Conservation (phyloP, 208 protist species). For the Trypanosoma platydactyli region DNA sequence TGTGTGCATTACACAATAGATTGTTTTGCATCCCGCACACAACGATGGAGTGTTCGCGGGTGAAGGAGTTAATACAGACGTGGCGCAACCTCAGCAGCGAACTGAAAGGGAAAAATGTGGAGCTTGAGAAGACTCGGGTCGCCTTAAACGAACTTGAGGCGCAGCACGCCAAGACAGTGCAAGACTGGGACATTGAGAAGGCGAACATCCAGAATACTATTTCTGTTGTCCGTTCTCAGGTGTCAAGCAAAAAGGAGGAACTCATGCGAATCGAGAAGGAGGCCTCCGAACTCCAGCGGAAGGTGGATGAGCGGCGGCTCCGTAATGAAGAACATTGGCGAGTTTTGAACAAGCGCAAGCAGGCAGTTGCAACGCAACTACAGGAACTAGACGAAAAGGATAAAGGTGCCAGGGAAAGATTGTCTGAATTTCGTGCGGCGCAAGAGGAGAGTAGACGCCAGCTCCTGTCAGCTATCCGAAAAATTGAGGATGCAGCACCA, state of each 20-base stretch:
- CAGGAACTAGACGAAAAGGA: constrained; percentile 62
- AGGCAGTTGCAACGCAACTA: constrained; percentile 34
- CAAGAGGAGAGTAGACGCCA: constrained; percentile 57
- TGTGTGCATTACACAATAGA: no score
- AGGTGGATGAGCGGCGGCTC: constrained; percentile 67
- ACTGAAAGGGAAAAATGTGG: constrained; percentile 49
- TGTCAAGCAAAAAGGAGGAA: constrained; percentile 63
- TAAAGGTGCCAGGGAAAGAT: constrained; percentile 39
- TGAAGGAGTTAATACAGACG: constrained; percentile 73
- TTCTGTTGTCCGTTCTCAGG: constrained; percentile 58
- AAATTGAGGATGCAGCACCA: constrained; percentile 45
- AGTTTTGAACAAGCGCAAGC: constrained; percentile 56
- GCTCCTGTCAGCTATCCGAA: constrained; percentile 44
- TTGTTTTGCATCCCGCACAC: no score
- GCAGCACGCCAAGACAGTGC: constrained; percentile 47
- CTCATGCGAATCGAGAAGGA: constrained; percentile 61
- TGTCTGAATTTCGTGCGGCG: constrained; percentile 42
- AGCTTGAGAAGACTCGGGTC: constrained; percentile 48
- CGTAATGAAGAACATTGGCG: constrained; percentile 70
- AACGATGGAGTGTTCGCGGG: constrained; percentile 43
- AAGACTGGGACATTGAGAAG: constrained; percentile 85
- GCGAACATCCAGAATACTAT: constrained; percentile 70
- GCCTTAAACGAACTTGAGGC: constrained; percentile 47
- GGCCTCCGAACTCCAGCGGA: constrained; percentile 51
- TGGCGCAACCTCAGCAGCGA: constrained; percentile 58